phyloP scores from a whole-genome alignment of 768 basidiomycete genomes.

The Neoboletus brunneissimus region DNA sequence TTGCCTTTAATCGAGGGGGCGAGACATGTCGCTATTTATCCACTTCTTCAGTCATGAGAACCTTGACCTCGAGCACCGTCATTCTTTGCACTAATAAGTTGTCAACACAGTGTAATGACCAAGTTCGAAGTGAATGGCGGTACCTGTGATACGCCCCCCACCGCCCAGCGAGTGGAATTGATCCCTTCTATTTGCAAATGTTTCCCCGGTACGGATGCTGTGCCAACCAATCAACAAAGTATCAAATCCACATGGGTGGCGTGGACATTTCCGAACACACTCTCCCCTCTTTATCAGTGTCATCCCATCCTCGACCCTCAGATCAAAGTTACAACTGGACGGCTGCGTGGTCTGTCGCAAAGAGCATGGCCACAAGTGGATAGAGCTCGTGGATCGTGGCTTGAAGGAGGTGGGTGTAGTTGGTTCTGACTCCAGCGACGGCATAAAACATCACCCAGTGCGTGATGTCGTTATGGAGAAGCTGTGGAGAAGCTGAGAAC shows the following conservation, averaged over 20 bases:
- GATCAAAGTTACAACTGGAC: slow-evolving; percentile 19
- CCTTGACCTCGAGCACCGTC: no score
- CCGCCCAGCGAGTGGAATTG: no score
- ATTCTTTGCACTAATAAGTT: no score
- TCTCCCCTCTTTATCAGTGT: slow-evolving; percentile 23
- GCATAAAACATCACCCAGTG: slow-evolving; percentile 9
- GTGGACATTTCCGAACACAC: slow-evolving; percentile 13
- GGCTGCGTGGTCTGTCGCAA: slow-evolving; percentile 10
- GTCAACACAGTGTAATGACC: no score
- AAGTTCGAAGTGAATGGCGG: no score
- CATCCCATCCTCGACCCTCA: slow-evolving; percentile 6
- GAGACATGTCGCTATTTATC: no score
- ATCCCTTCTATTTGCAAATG: no score
- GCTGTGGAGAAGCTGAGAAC: slow-evolving; percentile 1
- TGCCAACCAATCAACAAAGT: not conserved
- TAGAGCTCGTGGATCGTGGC: slow-evolving; percentile 20
- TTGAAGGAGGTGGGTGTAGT: slow-evolving; percentile 7
- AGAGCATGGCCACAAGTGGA: slow-evolving; percentile 13
- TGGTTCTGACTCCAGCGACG: slow-evolving; percentile 14
- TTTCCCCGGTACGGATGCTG: no score
- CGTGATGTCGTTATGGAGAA: slow-evolving; percentile 12
- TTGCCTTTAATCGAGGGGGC: no score
- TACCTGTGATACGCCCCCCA: no score
- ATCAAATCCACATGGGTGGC: slow-evolving; percentile 18
- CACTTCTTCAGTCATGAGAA: no score